These are phyloP conservation scores for Haplographium delicatum DNA, from an alignment of 495 filamentous ascomycete genomes.

Conservation along the genomic window DNA sequence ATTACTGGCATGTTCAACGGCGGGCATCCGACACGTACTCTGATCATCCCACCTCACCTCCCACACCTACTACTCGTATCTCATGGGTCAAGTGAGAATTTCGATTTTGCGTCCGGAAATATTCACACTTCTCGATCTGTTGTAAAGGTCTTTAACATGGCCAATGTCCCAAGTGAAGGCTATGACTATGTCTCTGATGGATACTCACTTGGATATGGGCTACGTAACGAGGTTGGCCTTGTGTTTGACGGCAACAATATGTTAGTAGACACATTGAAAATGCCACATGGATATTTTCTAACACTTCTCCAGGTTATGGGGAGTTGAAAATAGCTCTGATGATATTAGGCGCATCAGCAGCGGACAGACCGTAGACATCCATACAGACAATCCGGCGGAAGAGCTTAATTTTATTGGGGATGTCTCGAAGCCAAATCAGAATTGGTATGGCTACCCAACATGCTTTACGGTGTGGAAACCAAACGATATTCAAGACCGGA, in stretches of 20 bases:
- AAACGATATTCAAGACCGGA: neutral
- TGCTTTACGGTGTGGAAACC: neutral
- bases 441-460: neutral
- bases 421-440: neutral
- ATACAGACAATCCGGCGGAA: neutral
- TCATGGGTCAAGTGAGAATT: neutral
- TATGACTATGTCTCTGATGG: neutral
- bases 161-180: neutral
- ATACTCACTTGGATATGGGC: neutral
- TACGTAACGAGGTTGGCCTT: neutral
- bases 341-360: neutral
- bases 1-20: neutral
- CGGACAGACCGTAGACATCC: neutral
- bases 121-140: neutral
- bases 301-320: neutral
- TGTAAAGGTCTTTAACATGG: slow-evolving; percentile 1
- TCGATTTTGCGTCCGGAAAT: neutral
- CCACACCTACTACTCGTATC: neutral
- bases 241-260: neutral
- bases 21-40: neutral
- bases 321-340: slow-evolving; percentile 1
- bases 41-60: neutral
- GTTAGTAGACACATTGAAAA: neutral
- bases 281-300: neutral
- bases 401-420: neutral